Evolutionary conservation across 2,329 filamentous ascomycete genomes (phyloP).

Genomic region (Neonectria magnoliae): DNA sequence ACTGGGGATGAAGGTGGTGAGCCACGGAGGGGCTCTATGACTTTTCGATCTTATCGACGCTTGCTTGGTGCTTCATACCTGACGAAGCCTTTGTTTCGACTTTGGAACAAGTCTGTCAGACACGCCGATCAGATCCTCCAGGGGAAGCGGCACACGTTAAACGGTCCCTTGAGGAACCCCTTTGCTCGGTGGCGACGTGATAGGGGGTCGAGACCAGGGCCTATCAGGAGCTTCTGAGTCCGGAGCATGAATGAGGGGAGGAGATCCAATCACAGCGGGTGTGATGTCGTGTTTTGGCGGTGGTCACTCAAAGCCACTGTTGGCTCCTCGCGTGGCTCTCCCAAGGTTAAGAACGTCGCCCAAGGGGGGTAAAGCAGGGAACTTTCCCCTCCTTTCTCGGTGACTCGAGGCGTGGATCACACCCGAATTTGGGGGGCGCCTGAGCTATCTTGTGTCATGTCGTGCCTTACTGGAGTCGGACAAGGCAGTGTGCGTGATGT

Average conservation of each 20-base stretch:
- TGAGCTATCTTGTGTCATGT: slow-evolving; percentile 10
- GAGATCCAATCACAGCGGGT: slow-evolving; percentile 4
- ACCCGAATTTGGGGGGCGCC: slow-evolving; percentile 12
- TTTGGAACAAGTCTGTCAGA: slow-evolving; percentile 34
- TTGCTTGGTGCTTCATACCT: slow-evolving; percentile 15
- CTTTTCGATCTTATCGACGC: slow-evolving; percentile 23
- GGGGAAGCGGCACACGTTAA: slow-evolving; percentile 9
- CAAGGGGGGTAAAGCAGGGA: slow-evolving; percentile 17
- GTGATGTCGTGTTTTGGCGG: slow-evolving; percentile 3
- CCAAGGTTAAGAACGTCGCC: slow-evolving; percentile 4
- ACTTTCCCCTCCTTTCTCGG: slow-evolving; percentile 23
- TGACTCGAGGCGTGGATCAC: slow-evolving; percentile 28
- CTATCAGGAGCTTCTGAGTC: slow-evolving; percentile 8
- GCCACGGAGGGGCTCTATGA: no score
- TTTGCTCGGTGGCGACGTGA: slow-evolving; percentile 37
- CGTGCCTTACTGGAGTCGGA: slow-evolving; percentile 21
- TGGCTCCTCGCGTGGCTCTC: not conserved
- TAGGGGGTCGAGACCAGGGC: slow-evolving; percentile 15
- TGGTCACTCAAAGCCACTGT: not conserved
- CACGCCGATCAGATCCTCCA: slow-evolving; percentile 32
- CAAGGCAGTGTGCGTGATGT: slow-evolving; percentile 29
- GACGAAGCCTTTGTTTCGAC: slow-evolving; percentile 43
- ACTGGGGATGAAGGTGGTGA: not conserved
- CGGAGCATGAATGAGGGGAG: slow-evolving; percentile 10
- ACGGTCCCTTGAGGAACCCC: slow-evolving; percentile 19